Base-by-base conservation (phyloP, 371 early-diverging fungal genomes). In the Rhizomucor miehei region DNA sequence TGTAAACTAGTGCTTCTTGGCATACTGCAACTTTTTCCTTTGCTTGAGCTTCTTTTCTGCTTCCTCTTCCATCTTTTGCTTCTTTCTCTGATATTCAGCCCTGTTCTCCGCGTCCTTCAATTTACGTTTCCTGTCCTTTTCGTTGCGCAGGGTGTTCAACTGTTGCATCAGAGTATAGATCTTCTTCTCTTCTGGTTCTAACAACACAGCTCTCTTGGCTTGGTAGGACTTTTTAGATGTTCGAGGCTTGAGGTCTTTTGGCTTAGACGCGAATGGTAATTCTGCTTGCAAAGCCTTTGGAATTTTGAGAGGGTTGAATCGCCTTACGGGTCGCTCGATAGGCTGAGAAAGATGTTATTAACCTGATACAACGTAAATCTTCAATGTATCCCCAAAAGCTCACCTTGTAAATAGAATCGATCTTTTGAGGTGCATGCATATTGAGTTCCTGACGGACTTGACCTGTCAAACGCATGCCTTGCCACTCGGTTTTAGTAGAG, bases 201-300 rank as follows among this genome's bases (percentile, higher is more conserved):
- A 65, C 44, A 95, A 84, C 16, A 97, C 95, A 0, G 97, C 97
- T 19, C 93, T 87, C 44, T 86, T 83, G 54, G 78, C 67, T 44
- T 84, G 47, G 46, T 82, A 82, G 23, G 74, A 71, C 54, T 72
- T 72, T 59, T 74, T 66, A 53, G 63, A 69, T 51, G 76, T 66
- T 29, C 29, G 29, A 43, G 75, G 59, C 51, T 82, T 70, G 1
- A 63, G 51, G 6, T 79, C 44, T 75, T 94, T 96, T 59, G 94
- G 95, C 72, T 92, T 94, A 61, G 87, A 81, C 12, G 93, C 89
- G 72, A 94, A 97, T 21, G 99, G 99, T 56, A 98, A 74, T 21
- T 81, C 80, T 13, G 90, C 77, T 64, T 89, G 89, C 45, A 98
- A 77, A 3, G 82, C 51, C 70, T 89, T 90, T 49, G 97, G 91